phyloP scores from a whole-genome alignment of 805 yeast genomes.

The Metschnikowia henanensis region DNA sequence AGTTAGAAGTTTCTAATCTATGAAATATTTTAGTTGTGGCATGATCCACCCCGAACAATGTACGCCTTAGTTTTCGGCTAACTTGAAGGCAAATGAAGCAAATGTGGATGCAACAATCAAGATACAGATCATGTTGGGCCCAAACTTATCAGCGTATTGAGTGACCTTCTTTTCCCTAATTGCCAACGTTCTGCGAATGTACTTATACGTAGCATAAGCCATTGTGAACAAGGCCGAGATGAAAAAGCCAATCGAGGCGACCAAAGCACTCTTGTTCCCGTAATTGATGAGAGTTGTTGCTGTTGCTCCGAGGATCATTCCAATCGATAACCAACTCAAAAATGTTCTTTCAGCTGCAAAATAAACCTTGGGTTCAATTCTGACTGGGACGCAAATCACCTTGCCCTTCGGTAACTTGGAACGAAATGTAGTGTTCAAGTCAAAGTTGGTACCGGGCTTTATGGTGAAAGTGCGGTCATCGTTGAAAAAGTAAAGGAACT shows the following conservation, averaged over 20 bases:
- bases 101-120: slow-evolving; percentile 71
- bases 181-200: slow-evolving; percentile 78
- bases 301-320: slow-evolving; percentile 83
- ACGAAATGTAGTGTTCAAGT: slow-evolving; percentile 43
- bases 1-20: too few species aligned
- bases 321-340: slow-evolving; percentile 90
- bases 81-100: slow-evolving; percentile 56
- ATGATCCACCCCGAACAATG: too few species aligned
- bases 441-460: slow-evolving; percentile 45
- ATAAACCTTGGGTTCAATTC: slow-evolving; percentile 98
- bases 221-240: slow-evolving; percentile 75
- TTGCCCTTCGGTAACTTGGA: slow-evolving; percentile 85
- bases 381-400: slow-evolving; percentile 85
- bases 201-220: slow-evolving; percentile 67
- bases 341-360: slow-evolving; percentile 97
- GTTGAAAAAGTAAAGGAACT: slow-evolving; percentile 41
- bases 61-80: slow-evolving; percentile 27
- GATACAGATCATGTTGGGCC: slow-evolving; percentile 81
- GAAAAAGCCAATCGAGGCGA: slow-evolving; percentile 87
- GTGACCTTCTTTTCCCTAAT: slow-evolving; percentile 82
- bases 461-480: slow-evolving; percentile 47
- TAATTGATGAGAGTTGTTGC: slow-evolving; percentile 84
- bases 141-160: slow-evolving; percentile 82
- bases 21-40: too few species aligned
- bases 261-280: slow-evolving; percentile 67